Base-by-base conservation (phyloP, 2,329 filamentous ascomycete genomes). In the Cyphellophora attinorum region DNA sequence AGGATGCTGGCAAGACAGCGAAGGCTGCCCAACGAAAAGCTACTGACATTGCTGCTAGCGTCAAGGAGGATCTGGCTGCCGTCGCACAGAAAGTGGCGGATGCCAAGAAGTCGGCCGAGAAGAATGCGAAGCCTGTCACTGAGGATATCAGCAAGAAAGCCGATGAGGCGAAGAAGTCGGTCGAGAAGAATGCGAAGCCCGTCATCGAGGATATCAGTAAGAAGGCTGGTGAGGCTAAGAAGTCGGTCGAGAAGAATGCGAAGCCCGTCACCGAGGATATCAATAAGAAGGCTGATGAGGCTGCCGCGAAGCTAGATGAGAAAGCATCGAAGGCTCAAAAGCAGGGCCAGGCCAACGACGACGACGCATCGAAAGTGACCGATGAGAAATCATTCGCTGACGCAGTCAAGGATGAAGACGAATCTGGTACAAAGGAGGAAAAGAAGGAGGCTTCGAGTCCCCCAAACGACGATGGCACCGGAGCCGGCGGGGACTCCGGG, bases 381-480 rank as follows among this genome's bases (percentile, higher is more conserved):
- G 31, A 38, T 8, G 36, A 31, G 6, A 38, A 27, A 18, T 34
- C 31, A 17, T 40, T 40, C 17, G 38, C 38, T 12, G 38, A 40
- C 17, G 38, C 38, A 10, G 34, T 31, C 10, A 41, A 38, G 18
- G 35, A 38, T 19, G 16, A 15, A 21, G 15, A 6, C 6, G 19
- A 21, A 6, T 29, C 27, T n/a, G n/a, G n/a, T n/a, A n/a, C n/a
- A 8, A 16, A 33, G 18, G 18, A 8, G 12, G n/a, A 18, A 15
- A 18, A 19, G 30, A 14, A 39, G 10, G 39, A 40, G 19, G 12
- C n/a, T n/a, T n/a, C n/a, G n/a, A n/a, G n/a, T n/a, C n/a, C 39
- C 41, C 41, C 41, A 42, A 42, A 46, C 44, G 41, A 29, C 37
- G 36, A 40, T 42, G 44, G 41, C 41, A 45, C 40, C 33, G 40